Percentiles rank a stretch among this genome's conserved stretches.
These are phyloP conservation scores for Sapria himalayana DNA, from an alignment of 345 rosid species.

Conservation along the genomic window DNA sequence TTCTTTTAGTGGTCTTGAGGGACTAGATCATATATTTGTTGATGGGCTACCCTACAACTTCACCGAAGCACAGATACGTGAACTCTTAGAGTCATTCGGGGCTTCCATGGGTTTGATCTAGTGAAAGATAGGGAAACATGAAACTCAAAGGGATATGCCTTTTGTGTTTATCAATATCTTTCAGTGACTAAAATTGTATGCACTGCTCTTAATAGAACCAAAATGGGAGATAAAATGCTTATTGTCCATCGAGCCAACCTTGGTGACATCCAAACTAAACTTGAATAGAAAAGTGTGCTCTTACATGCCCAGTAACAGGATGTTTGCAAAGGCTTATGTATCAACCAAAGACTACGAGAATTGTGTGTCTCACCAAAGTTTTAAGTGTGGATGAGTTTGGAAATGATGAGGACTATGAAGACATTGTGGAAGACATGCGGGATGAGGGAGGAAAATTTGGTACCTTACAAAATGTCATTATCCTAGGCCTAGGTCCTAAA, in stretches of 20 bases:
- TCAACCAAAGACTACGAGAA: constrained; percentile 63
- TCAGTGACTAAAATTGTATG: constrained; percentile 96
- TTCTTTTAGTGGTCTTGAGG: constrained; percentile 93
- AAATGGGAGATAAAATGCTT: constrained; percentile 98
- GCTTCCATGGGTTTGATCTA: constrained; percentile 74
- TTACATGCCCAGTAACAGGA: constrained; percentile 95
- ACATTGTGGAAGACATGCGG: constrained; percentile 90
- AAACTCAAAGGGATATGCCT: constrained; percentile 84
- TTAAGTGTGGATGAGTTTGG: constrained; percentile 47
- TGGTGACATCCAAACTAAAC: constrained; percentile 74
- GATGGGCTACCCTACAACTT: constrained; percentile 91
- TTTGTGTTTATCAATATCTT: constrained; percentile 83
- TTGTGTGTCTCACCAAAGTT: constrained; percentile 84
- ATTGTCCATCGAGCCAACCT: constrained; percentile 90
- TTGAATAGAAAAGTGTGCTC: constrained; percentile 75
- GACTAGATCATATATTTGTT: constrained; percentile 85
- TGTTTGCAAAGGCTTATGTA: constrained; percentile 67
- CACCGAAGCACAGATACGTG: constrained; percentile 79
- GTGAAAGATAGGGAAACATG: constrained; percentile 92
- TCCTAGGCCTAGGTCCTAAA: constrained; percentile 57
- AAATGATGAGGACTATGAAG: constrained; percentile 86
- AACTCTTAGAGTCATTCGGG: constrained; percentile 86
- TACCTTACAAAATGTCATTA: constrained; percentile 46
- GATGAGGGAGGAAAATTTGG: constrained; percentile 85
- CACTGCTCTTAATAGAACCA: constrained; percentile 82